These are phyloP conservation scores for Metrosideros polymorpha DNA, from an alignment of 441 rosid genomes.

Conservation along the genomic window DNA sequence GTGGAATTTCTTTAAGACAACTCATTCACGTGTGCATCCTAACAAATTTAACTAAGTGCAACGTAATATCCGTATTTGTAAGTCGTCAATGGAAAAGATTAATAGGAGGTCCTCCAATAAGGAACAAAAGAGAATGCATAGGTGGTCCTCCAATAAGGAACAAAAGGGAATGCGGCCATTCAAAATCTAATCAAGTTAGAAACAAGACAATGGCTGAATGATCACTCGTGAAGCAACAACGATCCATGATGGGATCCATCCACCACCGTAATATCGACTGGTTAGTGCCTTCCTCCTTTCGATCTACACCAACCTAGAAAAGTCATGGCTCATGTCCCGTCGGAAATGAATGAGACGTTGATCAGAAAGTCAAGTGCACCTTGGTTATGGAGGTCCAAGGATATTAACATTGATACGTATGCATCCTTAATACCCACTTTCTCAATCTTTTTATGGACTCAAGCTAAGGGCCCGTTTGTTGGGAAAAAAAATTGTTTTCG, in stretches of 20 bases:
- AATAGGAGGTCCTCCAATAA: neutral
- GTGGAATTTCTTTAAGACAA: too few relatives aligned
- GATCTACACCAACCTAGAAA: neutral
- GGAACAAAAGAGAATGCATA: too few relatives aligned
- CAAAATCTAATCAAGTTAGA: neutral
- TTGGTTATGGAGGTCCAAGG: neutral
- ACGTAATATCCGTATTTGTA: too few relatives aligned
- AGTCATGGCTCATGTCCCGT: neutral
- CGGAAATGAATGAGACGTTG: neutral
- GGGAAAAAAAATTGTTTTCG: too few relatives aligned
- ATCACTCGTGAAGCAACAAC: neutral
- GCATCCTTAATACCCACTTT: neutral
- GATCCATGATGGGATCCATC: neutral
- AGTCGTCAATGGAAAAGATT: neutral
- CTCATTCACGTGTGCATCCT: too few relatives aligned
- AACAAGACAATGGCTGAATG: neutral
- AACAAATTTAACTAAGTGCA: too few relatives aligned
- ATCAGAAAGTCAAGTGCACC: neutral
- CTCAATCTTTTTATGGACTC: too few relatives aligned
- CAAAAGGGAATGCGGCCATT: neutral
- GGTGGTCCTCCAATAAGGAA: neutral
- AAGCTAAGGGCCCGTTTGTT: too few relatives aligned
- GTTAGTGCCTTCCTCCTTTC: neutral
- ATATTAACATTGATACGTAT: neutral
- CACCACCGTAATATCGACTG: neutral